Percentiles rank a stretch among this genome's conserved stretches.
Conservation (phyloP, 2,329 filamentous ascomycete genomes). For the Alternaria atra region DNA sequence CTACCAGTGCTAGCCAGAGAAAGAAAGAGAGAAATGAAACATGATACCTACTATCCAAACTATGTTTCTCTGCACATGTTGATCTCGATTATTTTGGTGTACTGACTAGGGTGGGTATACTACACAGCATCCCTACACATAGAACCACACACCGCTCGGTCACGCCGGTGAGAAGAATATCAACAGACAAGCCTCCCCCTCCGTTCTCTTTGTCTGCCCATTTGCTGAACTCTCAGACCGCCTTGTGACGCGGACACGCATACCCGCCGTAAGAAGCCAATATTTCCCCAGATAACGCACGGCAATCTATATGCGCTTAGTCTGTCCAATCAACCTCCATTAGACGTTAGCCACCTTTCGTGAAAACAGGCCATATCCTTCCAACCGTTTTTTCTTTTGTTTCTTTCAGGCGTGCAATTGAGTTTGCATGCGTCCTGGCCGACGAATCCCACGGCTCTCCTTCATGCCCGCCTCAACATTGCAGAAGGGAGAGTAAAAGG, state of each 20-base stretch:
- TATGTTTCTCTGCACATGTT: background rate
- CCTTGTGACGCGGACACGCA: slow-evolving; percentile 5
- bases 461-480: background rate
- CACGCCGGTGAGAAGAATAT: background rate
- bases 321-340: slow-evolving; percentile 1
- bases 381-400: background rate
- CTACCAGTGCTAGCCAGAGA: background rate
- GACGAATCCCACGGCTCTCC: background rate
- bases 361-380: background rate
- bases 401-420: background rate
- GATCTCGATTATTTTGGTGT: background rate
- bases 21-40: slow-evolving; percentile 5
- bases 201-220: background rate
- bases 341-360: background rate
- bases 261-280: slow-evolving; percentile 7
- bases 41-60: slow-evolving; percentile 1
- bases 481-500: background rate
- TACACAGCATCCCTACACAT: slow-evolving; percentile 11
- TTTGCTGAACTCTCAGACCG: background rate
- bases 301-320: slow-evolving; percentile 13
- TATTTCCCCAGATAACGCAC: slow-evolving; percentile 11
- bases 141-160: slow-evolving; percentile 5
- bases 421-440: background rate
- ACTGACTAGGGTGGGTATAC: slow-evolving; percentile 4
- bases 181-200: background rate